Evolutionary conservation across 2,329 filamentous ascomycete species (phyloP).

Genomic region (Cercospora sp.): DNA sequence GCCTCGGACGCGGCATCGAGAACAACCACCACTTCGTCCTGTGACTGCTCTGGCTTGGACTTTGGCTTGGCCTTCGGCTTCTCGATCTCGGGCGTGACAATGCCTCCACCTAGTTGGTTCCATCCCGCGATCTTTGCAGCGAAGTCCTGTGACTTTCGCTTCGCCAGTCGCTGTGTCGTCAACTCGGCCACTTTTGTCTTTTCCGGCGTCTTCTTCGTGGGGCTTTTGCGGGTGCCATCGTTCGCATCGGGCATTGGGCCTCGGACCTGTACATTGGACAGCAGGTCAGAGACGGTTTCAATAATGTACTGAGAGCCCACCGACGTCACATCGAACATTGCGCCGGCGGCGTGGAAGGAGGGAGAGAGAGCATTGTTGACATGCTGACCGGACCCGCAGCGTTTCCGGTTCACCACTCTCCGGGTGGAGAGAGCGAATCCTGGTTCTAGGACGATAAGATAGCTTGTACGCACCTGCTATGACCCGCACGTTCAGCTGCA

Average conservation of each 20-base stretch:
- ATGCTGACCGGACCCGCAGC: conserved; percentile 6
- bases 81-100: conserved; percentile 16
- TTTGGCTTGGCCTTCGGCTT: conserved; percentile 1
- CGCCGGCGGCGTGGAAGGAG: neutral
- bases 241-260: conserved; percentile 36
- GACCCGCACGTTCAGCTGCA: neutral
- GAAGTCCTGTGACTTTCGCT: conserved; percentile 38
- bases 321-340: conserved; percentile 32
- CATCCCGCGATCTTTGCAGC: conserved; percentile 37
- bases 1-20: conserved; percentile 17
- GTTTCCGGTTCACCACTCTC: neutral
- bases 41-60: conserved; percentile 21
- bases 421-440: conserved; percentile 7
- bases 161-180: conserved; percentile 30
- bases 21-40: conserved; percentile 33
- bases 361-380: conserved; percentile 2
- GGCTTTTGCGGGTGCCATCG: conserved; percentile 23
- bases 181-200: conserved; percentile 33
- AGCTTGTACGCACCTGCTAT: conserved; percentile 9
- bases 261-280: conserved; percentile 29
- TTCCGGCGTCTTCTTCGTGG: conserved; percentile 33
- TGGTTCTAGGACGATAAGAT: conserved; percentile 4
- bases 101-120: conserved; percentile 35
- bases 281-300: conserved; percentile 33
- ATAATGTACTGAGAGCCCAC: conserved; percentile 29